A percentile compares a stretch with the other conserved stretches of the same genome.
phyloP scores from a whole-genome alignment of 139 green algal genomes.

The Desmodesmus armatus region DNA sequence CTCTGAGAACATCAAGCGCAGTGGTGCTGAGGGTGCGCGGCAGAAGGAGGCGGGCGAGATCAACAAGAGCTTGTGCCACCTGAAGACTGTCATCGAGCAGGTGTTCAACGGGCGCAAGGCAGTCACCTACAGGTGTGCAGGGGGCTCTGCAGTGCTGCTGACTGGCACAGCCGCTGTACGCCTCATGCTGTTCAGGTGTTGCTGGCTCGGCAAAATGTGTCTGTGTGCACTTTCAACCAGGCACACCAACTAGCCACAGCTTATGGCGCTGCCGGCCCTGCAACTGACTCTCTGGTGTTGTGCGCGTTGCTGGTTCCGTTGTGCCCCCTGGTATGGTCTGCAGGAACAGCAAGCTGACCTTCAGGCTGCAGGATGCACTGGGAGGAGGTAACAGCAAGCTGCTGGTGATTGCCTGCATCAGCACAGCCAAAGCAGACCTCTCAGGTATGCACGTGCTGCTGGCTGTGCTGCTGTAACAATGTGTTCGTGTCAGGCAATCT shows the following conservation, averaged over 20 bases:
- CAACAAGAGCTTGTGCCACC: conserved; percentile 38
- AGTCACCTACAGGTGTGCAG: conserved; percentile 20
- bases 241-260: no score
- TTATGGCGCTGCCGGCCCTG: no score
- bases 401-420: conserved; percentile 38
- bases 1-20: conserved; percentile 41
- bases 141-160: no score
- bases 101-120: conserved; percentile 13
- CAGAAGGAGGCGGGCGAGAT: conserved; percentile 14
- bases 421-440: background rate
- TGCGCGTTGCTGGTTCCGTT: background rate
- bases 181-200: no score
- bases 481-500: no score
- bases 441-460: no score
- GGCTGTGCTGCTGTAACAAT: no score
- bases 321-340: background rate
- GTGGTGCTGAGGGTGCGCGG: conserved; percentile 23
- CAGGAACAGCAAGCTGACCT: conserved; percentile 40
- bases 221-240: no score
- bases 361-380: conserved; percentile 20
- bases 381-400: conserved; percentile 42
- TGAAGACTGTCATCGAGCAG: conserved; percentile 40
- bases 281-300: background rate
- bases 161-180: no score
- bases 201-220: no score